phyloP scores from a whole-genome alignment of 164 flowering plant genomes.

The Piper betle region DNA sequence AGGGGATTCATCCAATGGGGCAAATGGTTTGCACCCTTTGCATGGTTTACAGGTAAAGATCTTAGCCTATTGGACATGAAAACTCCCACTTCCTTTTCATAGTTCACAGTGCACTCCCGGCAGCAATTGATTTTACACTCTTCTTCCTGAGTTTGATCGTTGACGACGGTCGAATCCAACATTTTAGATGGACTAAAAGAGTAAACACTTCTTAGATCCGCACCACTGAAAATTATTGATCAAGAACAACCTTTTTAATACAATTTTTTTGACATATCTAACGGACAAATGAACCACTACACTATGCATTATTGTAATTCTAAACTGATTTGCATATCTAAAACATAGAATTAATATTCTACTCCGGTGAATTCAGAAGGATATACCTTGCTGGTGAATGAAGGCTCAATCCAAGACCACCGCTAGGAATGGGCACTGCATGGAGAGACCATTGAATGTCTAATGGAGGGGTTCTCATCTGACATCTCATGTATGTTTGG shows the following conservation, averaged over 20 bases:
- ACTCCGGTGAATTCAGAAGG: no score
- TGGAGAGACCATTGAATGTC: slow-evolving; percentile 74
- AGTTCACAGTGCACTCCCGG: slow-evolving; percentile 51
- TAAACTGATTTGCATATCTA: no score
- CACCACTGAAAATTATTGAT: slow-evolving; percentile 24
- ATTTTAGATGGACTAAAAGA: slow-evolving; percentile 21
- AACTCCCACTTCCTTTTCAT: slow-evolving; percentile 49
- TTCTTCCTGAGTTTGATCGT: slow-evolving; percentile 23
- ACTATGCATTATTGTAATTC: no score
- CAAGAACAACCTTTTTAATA: neutral
- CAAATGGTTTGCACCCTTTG: slow-evolving; percentile 18
- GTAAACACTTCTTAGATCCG: slow-evolving; percentile 28
- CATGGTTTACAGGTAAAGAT: slow-evolving; percentile 8
- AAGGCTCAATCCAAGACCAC: slow-evolving; percentile 69
- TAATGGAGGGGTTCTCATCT: slow-evolving; percentile 62
- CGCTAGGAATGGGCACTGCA: slow-evolving; percentile 66
- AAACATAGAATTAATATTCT: no score
- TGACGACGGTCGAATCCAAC: slow-evolving; percentile 25
- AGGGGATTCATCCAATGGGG: slow-evolving; percentile 62
- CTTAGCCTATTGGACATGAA: slow-evolving; percentile 34
- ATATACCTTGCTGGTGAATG: slow-evolving; percentile 40
- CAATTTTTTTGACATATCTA: slow-evolving; percentile 7
- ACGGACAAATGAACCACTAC: slow-evolving; percentile 16
- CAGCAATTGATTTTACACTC: slow-evolving; percentile 51
- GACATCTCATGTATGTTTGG: slow-evolving; percentile 64